Evolutionary conservation across 441 rosid genomes (phyloP), one percentile per base, ranked within the genome.

Genomic region (Adansonia grandidieri): DNA sequence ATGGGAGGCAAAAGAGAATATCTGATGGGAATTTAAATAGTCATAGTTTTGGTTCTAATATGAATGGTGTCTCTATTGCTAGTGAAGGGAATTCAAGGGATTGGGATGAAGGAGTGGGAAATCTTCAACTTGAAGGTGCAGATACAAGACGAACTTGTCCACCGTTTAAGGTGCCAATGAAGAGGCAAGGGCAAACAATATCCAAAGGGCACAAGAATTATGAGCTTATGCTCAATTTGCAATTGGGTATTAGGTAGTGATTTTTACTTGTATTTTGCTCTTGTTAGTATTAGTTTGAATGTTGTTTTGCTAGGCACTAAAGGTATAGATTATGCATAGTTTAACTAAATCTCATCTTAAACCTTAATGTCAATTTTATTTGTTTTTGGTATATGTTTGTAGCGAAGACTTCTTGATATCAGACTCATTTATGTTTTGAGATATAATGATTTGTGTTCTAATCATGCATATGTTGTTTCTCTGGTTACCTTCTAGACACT

Each of bases 191-290:
- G 53, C 87, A 83, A 79, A 94, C 96, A 1, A 94, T 96, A 75
- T 84, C 91, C 7, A 96, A 91, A 85, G 98, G 99, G 45, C 99
- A 96, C 73, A 94, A 93, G 87, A 96, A 96, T 78, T 96, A 92
- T 77, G 98, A 94, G 1, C 97, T 96, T 75, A 96, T 96, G 99
- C 98, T 96, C 73, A 94, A 96, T 85, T 89, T 96, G 83, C 99
- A 96, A 89, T 77, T 96, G 20, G 99, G 99, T 78, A 94, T 96
- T 85, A 94, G 99, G 99, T 93, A 87, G 40, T 65, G 60, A 42
- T 75, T 66, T 75, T 79, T 81, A 15, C 11, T 22, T 78, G 32
- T 66, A 42, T 73, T 51, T 47, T 24, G 9, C 19, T 70, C 74
- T 50, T 4, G 20, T 51, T 71, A 44, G n/a, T 40, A 40, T 71